These are phyloP conservation scores for Penium margaritaceum DNA, from an alignment of 139 green algal genomes.

Conservation along the genomic window DNA sequence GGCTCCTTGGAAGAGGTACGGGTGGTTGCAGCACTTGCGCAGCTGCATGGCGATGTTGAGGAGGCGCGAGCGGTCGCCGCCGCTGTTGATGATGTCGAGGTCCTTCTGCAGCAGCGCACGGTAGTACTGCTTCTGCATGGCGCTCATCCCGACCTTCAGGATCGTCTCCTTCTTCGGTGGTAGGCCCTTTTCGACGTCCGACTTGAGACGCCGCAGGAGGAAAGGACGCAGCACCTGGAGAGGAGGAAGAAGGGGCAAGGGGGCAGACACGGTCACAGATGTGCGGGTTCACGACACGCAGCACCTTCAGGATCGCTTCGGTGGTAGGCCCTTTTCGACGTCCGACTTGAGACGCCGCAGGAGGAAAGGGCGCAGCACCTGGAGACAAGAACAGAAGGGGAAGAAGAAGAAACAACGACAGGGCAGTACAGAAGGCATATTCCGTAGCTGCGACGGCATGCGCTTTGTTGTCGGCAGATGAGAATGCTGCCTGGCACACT, in stretches of 20 bases:
- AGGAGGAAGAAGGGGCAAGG: too few species aligned
- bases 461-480: too few species aligned
- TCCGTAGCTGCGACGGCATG: too few species aligned
- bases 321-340: slow-evolving; percentile 88
- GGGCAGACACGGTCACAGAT: too few species aligned
- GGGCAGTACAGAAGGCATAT: too few species aligned
- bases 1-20: slow-evolving; percentile 62
- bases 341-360: slow-evolving; percentile 94
- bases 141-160: slow-evolving; percentile 92
- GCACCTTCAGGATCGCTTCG: slow-evolving; percentile 98
- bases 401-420: too few species aligned
- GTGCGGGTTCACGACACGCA: too few species aligned
- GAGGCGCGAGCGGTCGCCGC: slow-evolving; percentile 77
- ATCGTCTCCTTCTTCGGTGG: slow-evolving; percentile 99
- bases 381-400: too few species aligned
- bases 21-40: slow-evolving; percentile 98
- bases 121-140: slow-evolving; percentile 92
- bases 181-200: slow-evolving; percentile 88
- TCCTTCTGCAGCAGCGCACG: slow-evolving; percentile 93
- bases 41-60: slow-evolving; percentile 99
- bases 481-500: too few species aligned
- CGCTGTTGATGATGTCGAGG: slow-evolving; percentile 69
- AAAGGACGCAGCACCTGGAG: slow-evolving; percentile 86
- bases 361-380: slow-evolving; percentile 92
- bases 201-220: slow-evolving; percentile 93